Evolutionary conservation across 371 early-diverging fungal species (phyloP), one percentile per base, ranked within the genome.

Genomic region (Circinella minor): DNA sequence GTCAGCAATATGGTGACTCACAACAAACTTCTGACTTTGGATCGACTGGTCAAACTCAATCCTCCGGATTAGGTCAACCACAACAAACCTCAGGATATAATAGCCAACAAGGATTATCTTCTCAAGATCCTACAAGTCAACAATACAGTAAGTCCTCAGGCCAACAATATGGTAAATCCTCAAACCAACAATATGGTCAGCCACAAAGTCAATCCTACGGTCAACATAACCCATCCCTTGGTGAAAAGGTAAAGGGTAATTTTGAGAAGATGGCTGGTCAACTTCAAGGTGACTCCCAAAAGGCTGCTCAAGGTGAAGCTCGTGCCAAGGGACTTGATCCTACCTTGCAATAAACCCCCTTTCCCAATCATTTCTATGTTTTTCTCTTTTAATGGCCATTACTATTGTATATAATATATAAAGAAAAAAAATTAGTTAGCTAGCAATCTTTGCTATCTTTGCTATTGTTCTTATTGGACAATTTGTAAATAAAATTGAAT

Each of bases 221-320:
- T 27, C 57, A 10, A 17, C 43, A 47, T 61, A 85, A 84, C 47
- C 84, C 88, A 34, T 72, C 70, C 14, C 54, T 67, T 20, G 65
- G 64, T 13, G 75, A 75, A 13, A 72, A 72, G 66, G 63, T 75
- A 60, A 75, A 72, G 54, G 75, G 75, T 15, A 66, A 38, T 7
- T 20, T 72, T 15, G 72, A 72, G 63, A 75, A 69, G 65, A 37
- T 75, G 18, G 55, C 70, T 54, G 75, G 75, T 20, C 71, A 75
- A 54, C 15, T 75, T 2, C 61, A 63, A 7, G 61, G 72, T n/a
- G 66, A 75, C 49, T 61, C 55, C 3, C 18, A 14, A 54, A 66
- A 72, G 65, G 69, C 69, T 4, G 63, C 69, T 39, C 48, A 72
- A n/a, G 75, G 72, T 17, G 72, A 72, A 11, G 65, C 66, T n/a